phyloP scores from a whole-genome alignment of 2,329 filamentous ascomycete genomes.

The Aspergillus vadensis region DNA sequence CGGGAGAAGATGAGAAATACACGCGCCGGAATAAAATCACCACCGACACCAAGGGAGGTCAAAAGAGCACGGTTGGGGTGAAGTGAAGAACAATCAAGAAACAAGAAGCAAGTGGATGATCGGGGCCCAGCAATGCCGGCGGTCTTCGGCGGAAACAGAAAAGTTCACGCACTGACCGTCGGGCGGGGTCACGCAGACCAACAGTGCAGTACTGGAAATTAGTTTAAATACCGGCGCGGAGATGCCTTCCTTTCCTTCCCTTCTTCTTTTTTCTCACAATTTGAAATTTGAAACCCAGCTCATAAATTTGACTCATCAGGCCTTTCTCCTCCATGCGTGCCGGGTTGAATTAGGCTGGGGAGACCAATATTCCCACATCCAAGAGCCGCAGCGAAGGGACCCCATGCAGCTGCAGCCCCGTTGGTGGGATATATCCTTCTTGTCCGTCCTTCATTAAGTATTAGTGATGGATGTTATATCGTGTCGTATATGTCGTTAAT shows the following conservation, averaged over 20 bases:
- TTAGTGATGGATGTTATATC: slow-evolving; percentile 15
- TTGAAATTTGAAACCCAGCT: slow-evolving; percentile 60
- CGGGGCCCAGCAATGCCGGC: neutral
- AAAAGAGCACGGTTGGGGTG: neutral
- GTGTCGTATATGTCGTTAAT: slow-evolving; percentile 19
- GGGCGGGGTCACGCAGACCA: slow-evolving; percentile 26
- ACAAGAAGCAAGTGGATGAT: neutral
- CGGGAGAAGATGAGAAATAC: slow-evolving; percentile 19
- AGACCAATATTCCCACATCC: slow-evolving; percentile 50
- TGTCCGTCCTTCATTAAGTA: slow-evolving; percentile 13
- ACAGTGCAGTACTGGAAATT: slow-evolving; percentile 23
- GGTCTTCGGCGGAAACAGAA: slow-evolving; percentile 27
- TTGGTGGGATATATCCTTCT: slow-evolving; percentile 48
- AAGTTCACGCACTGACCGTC: slow-evolving; percentile 32
- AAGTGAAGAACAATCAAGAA: neutral
- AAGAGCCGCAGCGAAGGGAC: slow-evolving; percentile 53
- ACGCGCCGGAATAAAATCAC: slow-evolving; percentile 19
- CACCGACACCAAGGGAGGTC: neutral
- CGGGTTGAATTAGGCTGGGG: slow-evolving; percentile 60
- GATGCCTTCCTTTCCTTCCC: slow-evolving; percentile 23
- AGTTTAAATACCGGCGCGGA: slow-evolving; percentile 21
- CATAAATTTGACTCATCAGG: slow-evolving; percentile 61
- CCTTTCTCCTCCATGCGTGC: slow-evolving; percentile 50
- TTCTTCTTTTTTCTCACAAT: slow-evolving; percentile 43
- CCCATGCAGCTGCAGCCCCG: slow-evolving; percentile 52